Evolutionary conservation across 345 rosid species (phyloP), one percentile per base, ranked within the genome.

Genomic region (Sisymbrium altissimum): DNA sequence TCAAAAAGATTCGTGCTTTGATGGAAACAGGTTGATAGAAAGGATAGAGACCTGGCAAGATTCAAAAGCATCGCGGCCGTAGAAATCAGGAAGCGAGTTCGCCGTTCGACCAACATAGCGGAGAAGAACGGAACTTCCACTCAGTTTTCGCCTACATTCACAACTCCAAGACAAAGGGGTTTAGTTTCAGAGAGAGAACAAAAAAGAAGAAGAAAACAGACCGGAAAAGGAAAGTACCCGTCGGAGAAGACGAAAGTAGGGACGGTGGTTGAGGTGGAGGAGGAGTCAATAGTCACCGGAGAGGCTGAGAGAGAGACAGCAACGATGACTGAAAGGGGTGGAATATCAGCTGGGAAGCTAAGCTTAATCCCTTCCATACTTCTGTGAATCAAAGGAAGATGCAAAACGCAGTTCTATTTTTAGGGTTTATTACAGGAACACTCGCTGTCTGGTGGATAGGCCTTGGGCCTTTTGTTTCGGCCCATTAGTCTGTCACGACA

Each of bases 81-180:
- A 92, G 25, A 92, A 81, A 66, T 70, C 33, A 21, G 81, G 81
- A 58, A 84, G n/a, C 33, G 36, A 45, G 21, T 9, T 58, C 12
- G 84, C 76, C n/a, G 81, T 71, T 19, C 96, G 84, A 65, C 83
- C 97, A 62, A 88, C 76, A 39, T 82, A 80, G 3, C 92, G 90
- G 5, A 90, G 93, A 75, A 90, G 85, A 27, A 81, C 93, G 55
- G 44, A 40, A 0, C 84, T 21, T 6, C 97, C 96, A 3, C 74
- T 82, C 84, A 93, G 55, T 79, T 81, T 82, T 17, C 55, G 41
- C 88, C 96, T 92, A 63, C 27, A 12, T 60, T 40, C 21, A 27
- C 11, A 21, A 25, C 4, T n/a, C 9, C 15, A 18, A 25, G 23
- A 35, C 29, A 56, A 30, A 21, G 19, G 39, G 0, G 27, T 64